phyloP scores from a whole-genome alignment of 768 basidiomycete species.

The Hortiboletus campestris region DNA sequence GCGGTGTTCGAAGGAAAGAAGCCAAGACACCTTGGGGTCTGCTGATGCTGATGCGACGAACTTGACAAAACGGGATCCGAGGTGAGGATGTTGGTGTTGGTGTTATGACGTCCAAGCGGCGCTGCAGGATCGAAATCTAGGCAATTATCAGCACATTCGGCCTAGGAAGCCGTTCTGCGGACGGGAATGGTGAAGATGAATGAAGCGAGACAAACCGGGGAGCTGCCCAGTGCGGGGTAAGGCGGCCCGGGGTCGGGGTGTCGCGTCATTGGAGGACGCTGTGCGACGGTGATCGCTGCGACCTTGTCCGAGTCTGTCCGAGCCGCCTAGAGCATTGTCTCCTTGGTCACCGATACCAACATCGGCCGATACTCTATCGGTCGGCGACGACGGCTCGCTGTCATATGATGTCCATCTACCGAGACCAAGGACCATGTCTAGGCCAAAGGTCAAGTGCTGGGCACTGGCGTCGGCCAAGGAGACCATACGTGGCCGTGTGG shows the following conservation, averaged over 20 bases:
- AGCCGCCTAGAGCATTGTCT: slow-evolving; percentile 3
- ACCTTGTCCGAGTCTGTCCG: slow-evolving; percentile 5
- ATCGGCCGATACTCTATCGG: slow-evolving; percentile 1
- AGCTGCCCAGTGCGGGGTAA: slow-evolving; percentile 16
- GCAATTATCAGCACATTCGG: slow-evolving; percentile 6
- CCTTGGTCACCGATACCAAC: slow-evolving; percentile 6
- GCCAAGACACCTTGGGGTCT: slow-evolving; percentile 30
- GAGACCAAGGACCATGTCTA: slow-evolving; percentile 25
- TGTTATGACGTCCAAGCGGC: slow-evolving; percentile 9
- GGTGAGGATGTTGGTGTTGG: slow-evolving; percentile 5
- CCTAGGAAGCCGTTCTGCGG: slow-evolving; percentile 2
- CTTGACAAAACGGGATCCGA: slow-evolving; percentile 14
- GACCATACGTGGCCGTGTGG: not conserved
- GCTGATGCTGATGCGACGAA: slow-evolving; percentile 28
- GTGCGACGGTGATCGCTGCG: slow-evolving; percentile 27
- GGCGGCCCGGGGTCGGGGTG: slow-evolving; percentile 44
- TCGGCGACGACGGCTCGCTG: slow-evolving; percentile 20
- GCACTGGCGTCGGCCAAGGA: not conserved
- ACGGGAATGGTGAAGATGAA: slow-evolving; percentile 6
- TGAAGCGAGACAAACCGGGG: slow-evolving; percentile 19
- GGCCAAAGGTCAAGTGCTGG: not conserved
- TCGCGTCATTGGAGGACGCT: slow-evolving; percentile 48
- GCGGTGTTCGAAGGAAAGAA: slow-evolving; percentile 37
- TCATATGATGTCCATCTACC: slow-evolving; percentile 21
- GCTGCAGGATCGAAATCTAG: slow-evolving; percentile 13